Base-by-base conservation (phyloP, 169 alveolate species). In the Plasmodium vivax region DNA sequence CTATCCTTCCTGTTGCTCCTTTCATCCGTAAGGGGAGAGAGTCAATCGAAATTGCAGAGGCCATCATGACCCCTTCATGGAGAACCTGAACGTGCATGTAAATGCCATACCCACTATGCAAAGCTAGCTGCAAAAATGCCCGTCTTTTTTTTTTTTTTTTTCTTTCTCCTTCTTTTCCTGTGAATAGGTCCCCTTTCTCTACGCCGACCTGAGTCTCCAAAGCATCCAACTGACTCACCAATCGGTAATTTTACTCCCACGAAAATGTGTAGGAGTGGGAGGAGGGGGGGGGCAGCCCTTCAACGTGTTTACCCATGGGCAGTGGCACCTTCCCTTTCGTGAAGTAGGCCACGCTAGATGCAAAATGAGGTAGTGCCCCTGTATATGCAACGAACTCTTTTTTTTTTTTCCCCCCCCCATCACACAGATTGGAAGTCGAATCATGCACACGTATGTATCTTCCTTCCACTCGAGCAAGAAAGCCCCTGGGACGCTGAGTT, bases 131-230 rank as follows among this genome's bases (percentile, higher is more conserved):
- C 16, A 82, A 32, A 23, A 47, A 45, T 45, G 27, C 7, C 4
- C 34, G 30, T 27, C 14, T 14, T 43, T 43, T 43, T 80, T 80
- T 45, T 80, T 80, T 51, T 27, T 30, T 41, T 16, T 27, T n/a
- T 45, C 8, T 12, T 38, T 4, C 27, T 80, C 34, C 6, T 43
- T 80, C n/a, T 30, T 23, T 16, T 27, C 38, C 41, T 16, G 7
- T 47, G 19, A 19, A n/a, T 14, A 85, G 93, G 79, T 47, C 30
- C n/a, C 62, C 8, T 75, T 54, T 75, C 34, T 85, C 47, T 75
- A 85, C 54, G 47, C 93, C 0, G 93, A 85, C 19, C 54, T 85
- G 84, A 54, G 41, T 51, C 93, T 85, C 36, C 93, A 85, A 30
- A 85, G 75, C 36, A 77, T 85, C 82, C 85, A 85, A 85, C 5